phyloP scores from a whole-genome alignment of 345 rosid genomes.

The Eucalyptus marginata region DNA sequence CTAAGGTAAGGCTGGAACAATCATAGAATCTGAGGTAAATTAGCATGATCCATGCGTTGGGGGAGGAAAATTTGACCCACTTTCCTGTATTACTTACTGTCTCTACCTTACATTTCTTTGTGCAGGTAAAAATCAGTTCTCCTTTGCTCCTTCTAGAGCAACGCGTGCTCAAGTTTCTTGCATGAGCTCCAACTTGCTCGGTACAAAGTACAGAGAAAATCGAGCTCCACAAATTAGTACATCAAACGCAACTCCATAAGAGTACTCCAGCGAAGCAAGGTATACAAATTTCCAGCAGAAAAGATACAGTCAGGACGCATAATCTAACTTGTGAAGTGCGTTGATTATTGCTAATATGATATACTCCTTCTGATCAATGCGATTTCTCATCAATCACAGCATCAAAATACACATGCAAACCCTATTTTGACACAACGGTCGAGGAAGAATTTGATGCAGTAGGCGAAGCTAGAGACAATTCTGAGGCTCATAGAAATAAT shows the following conservation, averaged over 20 bases:
- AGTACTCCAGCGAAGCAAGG: neutral
- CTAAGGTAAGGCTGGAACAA: neutral
- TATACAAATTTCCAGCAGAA: neutral
- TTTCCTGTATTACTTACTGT: neutral
- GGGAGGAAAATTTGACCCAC: neutral
- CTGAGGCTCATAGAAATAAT: neutral
- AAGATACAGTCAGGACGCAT: neutral
- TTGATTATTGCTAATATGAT: neutral
- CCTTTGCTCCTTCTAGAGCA: neutral
- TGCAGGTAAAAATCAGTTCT: neutral
- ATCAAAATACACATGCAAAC: neutral
- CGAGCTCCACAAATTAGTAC: neutral
- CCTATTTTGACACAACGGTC: neutral
- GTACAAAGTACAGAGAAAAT: neutral
- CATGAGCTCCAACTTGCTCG: neutral
- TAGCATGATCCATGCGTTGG: neutral
- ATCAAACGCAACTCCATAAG: neutral
- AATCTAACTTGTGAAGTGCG: neutral
- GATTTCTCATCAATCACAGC: neutral
- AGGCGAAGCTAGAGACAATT: neutral
- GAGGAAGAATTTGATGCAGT: neutral
- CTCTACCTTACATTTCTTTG: neutral
- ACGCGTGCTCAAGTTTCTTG: neutral
- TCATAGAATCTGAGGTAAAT: neutral
- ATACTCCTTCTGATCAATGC: neutral